Conservation (phyloP, 2,329 filamentous ascomycete genomes). For the Cercospora sp. region DNA sequence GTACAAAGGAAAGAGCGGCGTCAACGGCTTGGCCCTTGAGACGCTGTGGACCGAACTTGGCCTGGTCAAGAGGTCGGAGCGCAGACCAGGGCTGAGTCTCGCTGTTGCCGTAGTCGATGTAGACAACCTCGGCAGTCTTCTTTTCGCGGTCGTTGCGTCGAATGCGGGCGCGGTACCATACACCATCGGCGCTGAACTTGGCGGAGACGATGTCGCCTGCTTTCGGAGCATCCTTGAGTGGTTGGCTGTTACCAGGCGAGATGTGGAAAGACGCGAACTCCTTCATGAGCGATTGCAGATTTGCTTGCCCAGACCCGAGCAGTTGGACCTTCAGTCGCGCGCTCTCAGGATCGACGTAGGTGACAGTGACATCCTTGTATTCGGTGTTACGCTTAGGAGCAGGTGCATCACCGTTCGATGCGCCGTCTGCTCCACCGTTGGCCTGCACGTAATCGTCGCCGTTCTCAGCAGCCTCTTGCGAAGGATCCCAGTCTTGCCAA, state of each 20-base stretch:
- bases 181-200: conserved; percentile 81
- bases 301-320: conserved; percentile 79
- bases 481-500: conserved; percentile 94
- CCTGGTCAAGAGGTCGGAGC: conserved; percentile 75
- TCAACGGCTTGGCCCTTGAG: conserved; percentile 86
- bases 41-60: conserved; percentile 76
- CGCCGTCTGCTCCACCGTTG: conserved; percentile 46
- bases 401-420: conserved; percentile 49
- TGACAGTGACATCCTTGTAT: conserved; percentile 91
- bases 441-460: conserved; percentile 43
- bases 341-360: conserved; percentile 75
- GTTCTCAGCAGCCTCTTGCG: conserved; percentile 68
- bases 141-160: conserved; percentile 88
- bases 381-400: conserved; percentile 69
- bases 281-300: conserved; percentile 83
- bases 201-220: conserved; percentile 88
- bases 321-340: conserved; percentile 89
- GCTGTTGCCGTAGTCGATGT: conserved; percentile 94
- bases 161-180: conserved; percentile 93
- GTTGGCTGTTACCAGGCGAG: conserved; percentile 73
- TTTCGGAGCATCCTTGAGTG: conserved; percentile 75
- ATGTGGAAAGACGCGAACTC: conserved; percentile 90
- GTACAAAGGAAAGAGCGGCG: conserved; percentile 81
- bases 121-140: conserved; percentile 86
- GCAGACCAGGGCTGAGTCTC: conserved; percentile 83